Base-by-base conservation (phyloP, 352 stramenopile species). In the Hyaloperonospora brassicae region DNA sequence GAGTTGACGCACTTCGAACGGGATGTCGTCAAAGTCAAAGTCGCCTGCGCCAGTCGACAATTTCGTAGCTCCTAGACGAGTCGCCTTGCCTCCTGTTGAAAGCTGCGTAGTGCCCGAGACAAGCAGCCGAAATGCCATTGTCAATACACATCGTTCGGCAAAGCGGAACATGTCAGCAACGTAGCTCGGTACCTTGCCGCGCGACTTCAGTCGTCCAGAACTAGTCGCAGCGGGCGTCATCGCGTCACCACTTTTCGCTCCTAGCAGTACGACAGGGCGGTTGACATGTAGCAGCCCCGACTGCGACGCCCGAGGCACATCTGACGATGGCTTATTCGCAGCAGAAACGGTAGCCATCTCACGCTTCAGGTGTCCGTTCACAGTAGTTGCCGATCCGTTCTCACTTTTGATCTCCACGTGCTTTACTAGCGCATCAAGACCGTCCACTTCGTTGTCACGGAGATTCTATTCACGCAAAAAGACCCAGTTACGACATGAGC, bases 11-110 rank as follows among this genome's bases (percentile, higher is more conserved):
- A 94, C 84, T 67, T 89, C 76, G 44, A 93, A 93, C 9, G 80
- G 80, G 40, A 95, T 92, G 47, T 89, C 82, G 51, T 95, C 84
- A 58, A 95, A 95, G 55, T 95, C 84, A 67, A 95, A 95, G 58
- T 93, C 82, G 12, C 68, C 70, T 8, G 31, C 60, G 10, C 69
- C 70, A 5, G 63, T 76, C 30, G 75, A 89, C 45, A 94, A 61
- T 66, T 95, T 95, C 0, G 80, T 92, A 14, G 79, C 84, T 38
- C 73, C 71, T 4, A 84, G 59, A 35, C 74, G 72, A n/a, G 74
- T 89, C 11, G 71, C 55, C 21, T 83, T 84, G 22, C 56, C 45
- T 14, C 64, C 55, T 6, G 55, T 68, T 5, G 64, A 66, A 31
- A 72, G 25, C 50, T 76, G 85, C 17, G 61, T 73, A 10, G 55